These are phyloP conservation scores for Podospora bellae-mahoneyi DNA, from an alignment of 495 filamentous ascomycete species.

Conservation along the genomic window DNA sequence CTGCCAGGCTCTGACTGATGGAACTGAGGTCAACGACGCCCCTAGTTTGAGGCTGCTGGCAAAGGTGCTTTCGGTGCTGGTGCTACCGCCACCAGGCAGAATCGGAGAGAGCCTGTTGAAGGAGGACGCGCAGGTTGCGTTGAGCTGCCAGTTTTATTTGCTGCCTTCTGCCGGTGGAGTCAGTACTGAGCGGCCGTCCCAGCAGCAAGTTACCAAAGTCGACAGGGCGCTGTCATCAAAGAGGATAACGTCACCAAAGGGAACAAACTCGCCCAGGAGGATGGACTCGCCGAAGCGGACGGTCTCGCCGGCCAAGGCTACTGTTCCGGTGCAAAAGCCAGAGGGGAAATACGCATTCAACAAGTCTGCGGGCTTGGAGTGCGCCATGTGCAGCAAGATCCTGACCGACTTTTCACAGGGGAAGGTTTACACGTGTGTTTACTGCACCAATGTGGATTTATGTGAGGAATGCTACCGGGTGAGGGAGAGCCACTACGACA, in stretches of 20 bases:
- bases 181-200: background rate
- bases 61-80: conserved; percentile 1
- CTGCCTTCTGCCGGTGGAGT: background rate
- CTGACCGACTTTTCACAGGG: background rate
- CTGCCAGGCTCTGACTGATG: conserved; percentile 3
- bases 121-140: conserved; percentile 8
- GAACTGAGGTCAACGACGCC: background rate
- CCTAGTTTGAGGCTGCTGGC: conserved; percentile 9
- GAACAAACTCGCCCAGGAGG: background rate
- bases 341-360: conserved; percentile 2
- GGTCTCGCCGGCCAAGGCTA: no score
- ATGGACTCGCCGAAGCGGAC: background rate
- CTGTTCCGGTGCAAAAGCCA: background rate
- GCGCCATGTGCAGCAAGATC: conserved; percentile 5
- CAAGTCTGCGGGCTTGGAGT: background rate
- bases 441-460: conserved; percentile 7
- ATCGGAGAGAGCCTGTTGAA: background rate
- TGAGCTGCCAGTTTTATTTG: conserved; percentile 10
- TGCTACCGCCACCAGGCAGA: background rate
- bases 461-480: conserved; percentile 6
- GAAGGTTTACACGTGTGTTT: conserved; percentile 7
- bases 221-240: background rate
- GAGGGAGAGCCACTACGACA: background rate
- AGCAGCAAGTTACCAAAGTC: background rate
- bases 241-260: background rate